Percentiles rank a stretch among this genome's conserved stretches.
Conservation (phyloP, 1,284 basidiomycete species). For the Mycena citricolor region DNA sequence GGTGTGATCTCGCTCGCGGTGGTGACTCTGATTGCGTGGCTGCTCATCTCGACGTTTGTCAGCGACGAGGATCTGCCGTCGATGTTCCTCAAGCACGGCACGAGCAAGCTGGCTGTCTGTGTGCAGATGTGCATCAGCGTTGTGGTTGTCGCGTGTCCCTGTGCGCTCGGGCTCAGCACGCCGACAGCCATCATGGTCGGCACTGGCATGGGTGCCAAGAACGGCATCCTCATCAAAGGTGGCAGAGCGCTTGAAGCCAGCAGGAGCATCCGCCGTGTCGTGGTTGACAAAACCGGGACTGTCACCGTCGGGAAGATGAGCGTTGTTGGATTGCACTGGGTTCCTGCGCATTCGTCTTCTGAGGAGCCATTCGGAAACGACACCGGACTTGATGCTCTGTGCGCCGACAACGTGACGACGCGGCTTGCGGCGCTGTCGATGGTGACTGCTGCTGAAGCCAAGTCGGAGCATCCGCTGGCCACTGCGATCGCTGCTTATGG, state of each 20-base stretch:
- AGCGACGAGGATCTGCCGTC: constrained; percentile 66
- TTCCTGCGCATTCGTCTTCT: constrained; percentile 38
- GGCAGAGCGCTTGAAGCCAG: constrained; percentile 93
- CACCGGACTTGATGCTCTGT: constrained; percentile 47
- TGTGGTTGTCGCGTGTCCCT: constrained; percentile 97
- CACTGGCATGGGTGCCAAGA: constrained; percentile 94
- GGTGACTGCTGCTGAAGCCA: constrained; percentile 83
- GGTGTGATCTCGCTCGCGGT: constrained; percentile 82
- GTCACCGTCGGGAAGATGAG: constrained; percentile 79
- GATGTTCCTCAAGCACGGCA: constrained; percentile 83
- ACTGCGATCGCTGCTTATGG: constrained; percentile 87
- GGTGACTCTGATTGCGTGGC: constrained; percentile 86
- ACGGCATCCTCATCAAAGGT: constrained; percentile 98
- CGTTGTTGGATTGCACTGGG: constrained; percentile 80
- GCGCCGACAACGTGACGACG: constrained; percentile 59
- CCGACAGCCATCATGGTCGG: constrained; percentile 99
- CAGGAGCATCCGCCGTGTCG: constrained; percentile 75
- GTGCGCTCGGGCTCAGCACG: constrained; percentile 93
- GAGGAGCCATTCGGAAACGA: constrained; percentile 45
- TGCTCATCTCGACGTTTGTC: constrained; percentile 71
- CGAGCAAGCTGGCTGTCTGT: constrained; percentile 88
- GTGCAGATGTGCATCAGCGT: constrained; percentile 98
- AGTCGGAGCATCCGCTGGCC: constrained; percentile 95
- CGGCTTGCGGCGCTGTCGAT: constrained; percentile 75
- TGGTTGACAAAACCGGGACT: constrained; percentile 98